phyloP scores from a whole-genome alignment of 176 grass and related monocot species.

The Rhipidocladum racemiflorum region DNA sequence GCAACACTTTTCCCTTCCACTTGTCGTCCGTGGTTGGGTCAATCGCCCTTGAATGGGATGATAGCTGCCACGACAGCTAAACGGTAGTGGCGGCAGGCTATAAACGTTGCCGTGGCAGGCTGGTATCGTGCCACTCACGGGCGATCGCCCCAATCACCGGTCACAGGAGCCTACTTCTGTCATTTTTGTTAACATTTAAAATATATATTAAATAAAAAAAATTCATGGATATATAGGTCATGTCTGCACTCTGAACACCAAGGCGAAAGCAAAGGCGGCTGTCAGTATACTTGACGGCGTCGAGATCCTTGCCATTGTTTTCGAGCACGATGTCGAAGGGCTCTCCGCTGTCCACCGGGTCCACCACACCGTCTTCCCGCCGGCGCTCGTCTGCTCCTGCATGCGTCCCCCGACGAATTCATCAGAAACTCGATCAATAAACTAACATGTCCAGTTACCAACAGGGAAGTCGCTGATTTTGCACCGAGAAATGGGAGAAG shows the following conservation, averaged over 20 bases:
- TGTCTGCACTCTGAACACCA: not conserved
- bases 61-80: no score
- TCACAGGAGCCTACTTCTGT: no score
- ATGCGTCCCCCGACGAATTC: not conserved
- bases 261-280: not conserved
- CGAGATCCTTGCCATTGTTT: constrained; percentile 95
- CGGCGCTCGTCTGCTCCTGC: constrained; percentile 76
- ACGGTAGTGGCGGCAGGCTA: no score
- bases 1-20: no score
- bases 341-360: constrained; percentile 39
- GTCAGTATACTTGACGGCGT: constrained; percentile 67
- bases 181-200: no score
- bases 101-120: no score
- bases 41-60: no score
- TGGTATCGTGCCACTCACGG: no score
- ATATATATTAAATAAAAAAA: no score
- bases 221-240: not conserved
- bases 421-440: not conserved
- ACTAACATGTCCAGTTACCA: no score
- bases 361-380: constrained; percentile 74
- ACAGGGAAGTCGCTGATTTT: not conserved
- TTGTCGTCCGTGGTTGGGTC: no score
- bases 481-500: constrained; percentile 77
- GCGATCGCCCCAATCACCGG: no score
- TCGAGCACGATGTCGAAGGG: constrained; percentile 82